phyloP scores from a whole-genome alignment of 73 alveolate genomes.

The Chromera velia region DNA sequence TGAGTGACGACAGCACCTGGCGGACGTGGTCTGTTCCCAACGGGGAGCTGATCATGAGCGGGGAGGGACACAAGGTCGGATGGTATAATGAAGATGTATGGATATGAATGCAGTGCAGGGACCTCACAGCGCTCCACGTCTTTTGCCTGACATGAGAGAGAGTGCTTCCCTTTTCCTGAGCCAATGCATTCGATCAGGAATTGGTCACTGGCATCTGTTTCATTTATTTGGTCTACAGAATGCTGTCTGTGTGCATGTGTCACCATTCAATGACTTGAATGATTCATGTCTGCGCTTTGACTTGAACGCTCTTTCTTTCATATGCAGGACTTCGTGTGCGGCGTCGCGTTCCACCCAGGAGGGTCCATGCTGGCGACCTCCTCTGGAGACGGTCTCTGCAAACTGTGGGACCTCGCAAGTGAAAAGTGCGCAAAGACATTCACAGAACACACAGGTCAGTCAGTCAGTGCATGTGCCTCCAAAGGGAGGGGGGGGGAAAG shows the following conservation, averaged over 20 bases:
- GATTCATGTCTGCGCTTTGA: neutral
- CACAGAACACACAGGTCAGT: slow-evolving; percentile 95
- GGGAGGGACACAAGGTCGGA: slow-evolving; percentile 89
- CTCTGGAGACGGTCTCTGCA: slow-evolving; percentile 95
- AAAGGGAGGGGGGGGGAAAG: too few relatives aligned
- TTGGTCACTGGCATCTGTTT: neutral
- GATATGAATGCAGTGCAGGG: too few relatives aligned
- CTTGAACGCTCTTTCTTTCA: neutral
- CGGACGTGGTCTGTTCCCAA: slow-evolving; percentile 90
- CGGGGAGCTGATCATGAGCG: slow-evolving; percentile 94
- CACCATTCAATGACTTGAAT: neutral
- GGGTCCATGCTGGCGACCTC: slow-evolving; percentile 81
- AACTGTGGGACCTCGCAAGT: slow-evolving; percentile 96
- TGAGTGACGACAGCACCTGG: slow-evolving; percentile 98
- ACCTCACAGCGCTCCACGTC: too few relatives aligned
- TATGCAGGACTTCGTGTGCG: slow-evolving; percentile 93
- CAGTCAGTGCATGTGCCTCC: too few relatives aligned
- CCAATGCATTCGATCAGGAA: neutral
- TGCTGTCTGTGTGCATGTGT: neutral
- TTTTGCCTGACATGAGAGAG: too few relatives aligned
- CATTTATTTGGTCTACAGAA: neutral
- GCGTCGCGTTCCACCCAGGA: slow-evolving; percentile 92
- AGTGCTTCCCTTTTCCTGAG: neutral
- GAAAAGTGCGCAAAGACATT: slow-evolving; percentile 91
- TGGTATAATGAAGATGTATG: neutral